Conservation (phyloP, 129 eudicot species). For the Deinandra increscens region DNA sequence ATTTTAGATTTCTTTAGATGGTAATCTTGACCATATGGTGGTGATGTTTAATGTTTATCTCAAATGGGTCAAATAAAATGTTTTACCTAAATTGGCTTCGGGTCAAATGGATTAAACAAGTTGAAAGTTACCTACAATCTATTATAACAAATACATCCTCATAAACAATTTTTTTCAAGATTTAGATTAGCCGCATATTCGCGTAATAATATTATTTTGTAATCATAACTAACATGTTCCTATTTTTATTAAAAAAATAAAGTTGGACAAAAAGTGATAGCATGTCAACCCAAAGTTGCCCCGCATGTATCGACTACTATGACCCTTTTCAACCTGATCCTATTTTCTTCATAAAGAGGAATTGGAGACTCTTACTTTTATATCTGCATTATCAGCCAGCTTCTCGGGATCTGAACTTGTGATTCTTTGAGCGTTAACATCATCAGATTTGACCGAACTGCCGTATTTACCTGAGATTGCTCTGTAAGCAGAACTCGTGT, state of each 20-base stretch:
- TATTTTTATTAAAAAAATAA: not conserved
- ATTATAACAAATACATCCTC: not conserved
- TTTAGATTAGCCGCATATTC: not conserved
- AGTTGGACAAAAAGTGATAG: not conserved
- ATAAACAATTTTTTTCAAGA: not conserved
- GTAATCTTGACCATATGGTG: not conserved
- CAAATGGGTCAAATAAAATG: not conserved
- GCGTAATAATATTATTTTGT: not conserved
- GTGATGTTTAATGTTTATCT: not conserved
- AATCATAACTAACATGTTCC: not conserved
- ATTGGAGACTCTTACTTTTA: slow-evolving; percentile 37
- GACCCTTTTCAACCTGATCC: not conserved
- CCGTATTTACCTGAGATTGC: slow-evolving; percentile 44
- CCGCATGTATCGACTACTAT: not conserved
- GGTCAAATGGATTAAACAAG: not conserved
- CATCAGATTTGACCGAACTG: slow-evolving; percentile 24
- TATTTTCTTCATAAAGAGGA: not conserved
- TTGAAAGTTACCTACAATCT: not conserved
- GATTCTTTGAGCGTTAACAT: slow-evolving; percentile 30
- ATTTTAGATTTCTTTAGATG: not conserved
- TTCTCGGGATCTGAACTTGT: slow-evolving; percentile 38
- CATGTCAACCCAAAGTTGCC: not conserved
- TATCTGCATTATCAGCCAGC: slow-evolving; percentile 28
- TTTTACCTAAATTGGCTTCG: not conserved
- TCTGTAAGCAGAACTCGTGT: slow-evolving; percentile 78